Base-by-base conservation (phyloP, 202 grass and related monocot genomes). In the Bolboschoenoplectus hybrid region DNA sequence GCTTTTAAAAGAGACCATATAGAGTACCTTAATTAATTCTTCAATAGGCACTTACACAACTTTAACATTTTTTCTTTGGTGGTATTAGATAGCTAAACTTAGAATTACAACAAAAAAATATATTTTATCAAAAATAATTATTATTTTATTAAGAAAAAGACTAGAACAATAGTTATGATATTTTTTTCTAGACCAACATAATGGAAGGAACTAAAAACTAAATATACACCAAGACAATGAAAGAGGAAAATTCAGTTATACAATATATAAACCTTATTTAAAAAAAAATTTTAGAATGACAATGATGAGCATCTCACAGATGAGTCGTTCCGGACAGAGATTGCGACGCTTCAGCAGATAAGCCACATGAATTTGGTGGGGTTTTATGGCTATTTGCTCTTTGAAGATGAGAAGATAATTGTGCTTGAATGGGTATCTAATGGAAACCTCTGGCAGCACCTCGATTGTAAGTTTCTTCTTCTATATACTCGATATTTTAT, bases 311-410 rank as follows among this genome's bases (percentile, higher is more conserved):
- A 89, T 51, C 87, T 91, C 84, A 87, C 60, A 0, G 49, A 81
- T n/a, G 93, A 95, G 78, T 81, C 56, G 1, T 97, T 97, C 85
- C 73, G 81, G 61, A 97, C 89, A 47, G 95, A 97, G 88, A 95
- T 97, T 66, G 84, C 77, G 84, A 97, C 88, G 53, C 85, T 97
- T 91, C 88, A 92, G 65, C 76, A 64, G 47, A 92, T 95, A 11
- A 93, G 88, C 47, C 95, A 97, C 89, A 81, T 85, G 68, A 97
- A 97, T 91, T 74, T 97, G 91, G 95, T 97, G 10, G 89, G 91
- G 64, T 91, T 95, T 67, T 89, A 92, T 88, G 95, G 95, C 56
- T 97, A 88, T 60, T 78, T 95, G 52, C 88, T 93, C 86, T 78
- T 91, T 84, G 88, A 91, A 57, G 93, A 90, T 56, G 95, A 97